Percentiles rank a stretch among this genome's conserved stretches.
phyloP scores from a whole-genome alignment of 495 filamentous ascomycete genomes.

The Niebla homalea region DNA sequence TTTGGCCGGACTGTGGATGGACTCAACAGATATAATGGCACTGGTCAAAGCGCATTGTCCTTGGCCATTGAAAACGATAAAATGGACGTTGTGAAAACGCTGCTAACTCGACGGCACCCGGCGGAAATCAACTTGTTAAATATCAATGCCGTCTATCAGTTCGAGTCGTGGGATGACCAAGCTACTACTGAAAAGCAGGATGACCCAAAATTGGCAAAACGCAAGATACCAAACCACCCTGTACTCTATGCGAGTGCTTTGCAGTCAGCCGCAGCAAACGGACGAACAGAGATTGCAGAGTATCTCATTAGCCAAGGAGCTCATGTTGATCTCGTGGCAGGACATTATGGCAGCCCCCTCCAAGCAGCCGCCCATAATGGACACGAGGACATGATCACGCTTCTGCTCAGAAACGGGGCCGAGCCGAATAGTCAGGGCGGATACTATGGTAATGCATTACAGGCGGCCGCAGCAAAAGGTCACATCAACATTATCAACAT shows the following conservation, averaged over 20 bases:
- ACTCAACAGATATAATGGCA: constrained; percentile 9
- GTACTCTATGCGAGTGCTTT: constrained; percentile 7
- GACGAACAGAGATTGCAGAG: constrained; percentile 6
- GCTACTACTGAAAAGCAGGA: no score
- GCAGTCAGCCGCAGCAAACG: constrained; percentile 10
- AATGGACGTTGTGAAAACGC: constrained; percentile 10
- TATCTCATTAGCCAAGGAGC: constrained; percentile 8
- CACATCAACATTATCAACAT: constrained; percentile 11
- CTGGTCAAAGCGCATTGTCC: constrained; percentile 9
- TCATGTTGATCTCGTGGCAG: constrained; percentile 13
- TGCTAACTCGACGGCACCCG: constrained; percentile 6
- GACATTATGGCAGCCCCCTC: constrained; percentile 9
- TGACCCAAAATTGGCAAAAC: not conserved
- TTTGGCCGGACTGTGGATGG: constrained; percentile 11
- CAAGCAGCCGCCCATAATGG: constrained; percentile 1
- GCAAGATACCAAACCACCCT: not conserved
- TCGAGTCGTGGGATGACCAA: constrained; percentile 6
- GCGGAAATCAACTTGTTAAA: constrained; percentile 13
- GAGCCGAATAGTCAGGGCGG: constrained; percentile 13
- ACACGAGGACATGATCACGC: not conserved
- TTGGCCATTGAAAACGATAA: constrained; percentile 13
- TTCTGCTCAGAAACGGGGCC: constrained; percentile 4
- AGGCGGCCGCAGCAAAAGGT: constrained; percentile 8
- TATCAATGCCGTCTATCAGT: constrained; percentile 8
- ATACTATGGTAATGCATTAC: constrained; percentile 10